Evolutionary conservation across 2,329 filamentous ascomycete species (phyloP), one percentile per base, ranked within the genome.

Genomic region (Diaporthe eres): DNA sequence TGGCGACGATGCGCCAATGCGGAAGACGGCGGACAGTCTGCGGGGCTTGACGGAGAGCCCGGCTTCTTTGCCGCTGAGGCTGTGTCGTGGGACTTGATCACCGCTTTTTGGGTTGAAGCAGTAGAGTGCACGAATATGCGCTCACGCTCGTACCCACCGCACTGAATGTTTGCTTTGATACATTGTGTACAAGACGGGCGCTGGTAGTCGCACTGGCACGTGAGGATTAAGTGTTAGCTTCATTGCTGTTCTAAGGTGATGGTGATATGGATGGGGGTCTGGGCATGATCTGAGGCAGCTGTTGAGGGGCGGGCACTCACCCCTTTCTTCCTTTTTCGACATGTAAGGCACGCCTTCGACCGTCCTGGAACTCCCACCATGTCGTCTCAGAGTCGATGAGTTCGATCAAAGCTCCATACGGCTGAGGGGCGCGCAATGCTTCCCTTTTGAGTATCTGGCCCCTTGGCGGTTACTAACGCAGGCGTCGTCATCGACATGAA

Each of bases 51-150:
- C 13, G 17, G 42, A 34, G 44, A 37, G 10, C 13, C 28, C 9
- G 9, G 19, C 42, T 67, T 67, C 61, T 34, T 67, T 15, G 63
- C 28, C 44, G 19, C 28, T 37, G 44, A 25, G 44, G 7, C 61
- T 22, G n/a, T 51, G 25, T 58, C 47, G 39, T 17, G 65, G 17
- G 44, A 61, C 9, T 42, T 28, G 5, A 49, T 17, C 44, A 31
- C 63, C 19, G 44, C 63, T 13, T 60, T 25, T 39, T 72, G 63
- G 28, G 44, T 39, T 28, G 67, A 51, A 58, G 77, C 75, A 6
- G 77, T 79, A 28, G 78, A 74, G 71, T 80, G 76, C 31, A 79
- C 75, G 71, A 80, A 80, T 53, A 80, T 80, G 61, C 77, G 79
- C 25, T 75, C 75, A 44, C 79, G 78, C 49, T 80, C 79, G 51